Base-by-base conservation (phyloP, 805 yeast species). In the Kuraishia floccosa region DNA sequence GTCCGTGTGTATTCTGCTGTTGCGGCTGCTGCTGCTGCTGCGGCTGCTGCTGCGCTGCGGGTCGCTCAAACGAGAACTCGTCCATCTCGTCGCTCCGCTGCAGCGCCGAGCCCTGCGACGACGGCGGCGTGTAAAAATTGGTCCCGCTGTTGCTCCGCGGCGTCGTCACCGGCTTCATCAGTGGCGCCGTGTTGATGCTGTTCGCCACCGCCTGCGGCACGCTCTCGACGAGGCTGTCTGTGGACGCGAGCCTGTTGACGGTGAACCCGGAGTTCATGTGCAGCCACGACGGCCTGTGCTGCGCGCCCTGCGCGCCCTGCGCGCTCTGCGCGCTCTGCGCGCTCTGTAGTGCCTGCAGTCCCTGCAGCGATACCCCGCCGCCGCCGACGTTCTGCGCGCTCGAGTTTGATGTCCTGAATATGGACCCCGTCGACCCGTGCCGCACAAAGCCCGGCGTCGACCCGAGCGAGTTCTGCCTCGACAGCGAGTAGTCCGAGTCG, bases 201-300 rank as follows among this genome's bases (percentile, higher is more conserved):
- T 7, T 19, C 22, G 22, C 22, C 4, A 30, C 17, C 5, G 21
- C 16, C 22, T 16, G 27, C 6, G 34, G 34, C 8, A 33, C 40
- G 32, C 32, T 35, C 27, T 54, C 59, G 18, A 52, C 49, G 10
- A 54, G 37, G 10, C 56, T 50, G 34, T 54, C 60, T 2, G 58
- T 49, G 4, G 59, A 54, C 2, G 55, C 43, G 6, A 45, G 32
- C 35, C 57, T 42, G 12, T 47, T 45, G 3, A 53, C 46, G 13
- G 47, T 41, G 31, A 50, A 49, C 24, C 37, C 35, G 17, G 51
- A 52, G 30, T 51, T 52, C 30, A 46, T 44, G 29, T 54, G 57
- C 12, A 54, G 35, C 60, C 60, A 54, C 6, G 60, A 52, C 10
- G 58, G 58, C 32, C 47, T 48, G 28, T 42, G 46, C n/a, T n/a